Base-by-base conservation (phyloP, 2,329 filamentous ascomycete species). In the Orbilia blumenaviensis region DNA sequence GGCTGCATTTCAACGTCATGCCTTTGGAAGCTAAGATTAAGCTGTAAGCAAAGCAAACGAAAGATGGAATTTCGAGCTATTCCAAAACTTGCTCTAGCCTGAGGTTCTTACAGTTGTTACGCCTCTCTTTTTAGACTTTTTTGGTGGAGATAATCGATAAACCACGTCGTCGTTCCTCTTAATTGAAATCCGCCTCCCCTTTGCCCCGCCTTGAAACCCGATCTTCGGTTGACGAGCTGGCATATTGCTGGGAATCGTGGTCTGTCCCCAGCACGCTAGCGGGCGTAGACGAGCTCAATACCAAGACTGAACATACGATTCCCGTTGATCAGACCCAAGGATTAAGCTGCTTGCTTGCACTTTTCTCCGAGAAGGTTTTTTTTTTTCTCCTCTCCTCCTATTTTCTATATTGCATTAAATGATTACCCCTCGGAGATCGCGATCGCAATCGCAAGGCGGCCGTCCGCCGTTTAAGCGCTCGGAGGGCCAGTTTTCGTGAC, bases 1-100 rank as follows among this genome's bases (percentile, higher is more conserved):
- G 71, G 71, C 63, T 75, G 54, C 56, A 48, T 18, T 58, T 34
- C 58, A 75, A 75, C 71, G 71, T 75, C 71, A 75, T 58, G 44
- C 68, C 71, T 48, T 75, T 48, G 10, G 48, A 29, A 62, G 54
- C 62, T 74, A 61, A 74, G 54, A 42, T 63, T 54, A 56, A 63
- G 56, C 56, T 44, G 61, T 38, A 29, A 56, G 29, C 29, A 58
- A 23, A n/a, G n/a, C 25, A 38, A 46, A 9, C 14, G 9, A 27
- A 29, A 10, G 9, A 9, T 14, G 34, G 5, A 50, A 16, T 29
- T 48, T 34, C 23, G n/a, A 52, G 46, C 66, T 71, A 56, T 46
- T 16, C 29, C 27, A 52, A 34, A 61, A 42, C 7, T 8, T 56
- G 27, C 25, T 25, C 56, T 71, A 44, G 66, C n/a, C n/a, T n/a